These are phyloP conservation scores for Ceratobasidium theobromae DNA, from an alignment of 1,284 basidiomycete species.

Conservation along the genomic window DNA sequence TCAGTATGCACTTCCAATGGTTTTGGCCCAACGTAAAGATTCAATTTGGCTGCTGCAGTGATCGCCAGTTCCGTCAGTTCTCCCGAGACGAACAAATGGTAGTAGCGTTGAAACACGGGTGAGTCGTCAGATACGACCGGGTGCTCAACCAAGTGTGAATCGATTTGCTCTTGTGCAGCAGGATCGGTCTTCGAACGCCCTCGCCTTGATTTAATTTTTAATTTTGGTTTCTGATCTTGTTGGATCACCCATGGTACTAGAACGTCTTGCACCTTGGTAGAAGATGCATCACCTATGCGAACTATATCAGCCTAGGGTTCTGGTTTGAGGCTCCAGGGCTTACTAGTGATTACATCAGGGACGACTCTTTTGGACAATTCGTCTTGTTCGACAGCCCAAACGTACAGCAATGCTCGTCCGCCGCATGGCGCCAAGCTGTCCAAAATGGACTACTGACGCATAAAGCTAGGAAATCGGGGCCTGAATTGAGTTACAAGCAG, in stretches of 20 bases:
- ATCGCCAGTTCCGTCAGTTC: constrained; percentile 67
- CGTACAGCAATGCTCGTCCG: constrained; percentile 87
- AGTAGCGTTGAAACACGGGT: constrained; percentile 79
- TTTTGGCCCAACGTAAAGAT: constrained; percentile 52
- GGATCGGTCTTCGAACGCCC: not conserved
- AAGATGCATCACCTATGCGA: constrained; percentile 38
- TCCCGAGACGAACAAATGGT: constrained; percentile 85
- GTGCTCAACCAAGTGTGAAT: constrained; percentile 9
- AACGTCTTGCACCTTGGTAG: constrained; percentile 55
- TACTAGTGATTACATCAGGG: constrained; percentile 42
- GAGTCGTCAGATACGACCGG: constrained; percentile 34
- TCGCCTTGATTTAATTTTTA: constrained; percentile 44
- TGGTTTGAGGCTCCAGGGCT: not conserved
- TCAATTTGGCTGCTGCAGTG: constrained; percentile 63
- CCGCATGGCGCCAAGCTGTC: constrained; percentile 61
- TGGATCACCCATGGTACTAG: constrained; percentile 71
- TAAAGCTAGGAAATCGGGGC: not conserved
- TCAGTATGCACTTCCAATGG: constrained; percentile 30
- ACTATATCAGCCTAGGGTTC: not conserved
- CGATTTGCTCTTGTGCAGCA: constrained; percentile 1
- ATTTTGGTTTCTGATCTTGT: constrained; percentile 37
- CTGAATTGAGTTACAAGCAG: constrained; percentile 29
- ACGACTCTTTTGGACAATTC: constrained; percentile 71
- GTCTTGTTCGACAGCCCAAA: constrained; percentile 98
- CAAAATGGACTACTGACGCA: constrained; percentile 58